Evolutionary conservation across 768 basidiomycete species (phyloP), one percentile per base, ranked within the genome.

Genomic region (Termitomyces bulborhizus): DNA sequence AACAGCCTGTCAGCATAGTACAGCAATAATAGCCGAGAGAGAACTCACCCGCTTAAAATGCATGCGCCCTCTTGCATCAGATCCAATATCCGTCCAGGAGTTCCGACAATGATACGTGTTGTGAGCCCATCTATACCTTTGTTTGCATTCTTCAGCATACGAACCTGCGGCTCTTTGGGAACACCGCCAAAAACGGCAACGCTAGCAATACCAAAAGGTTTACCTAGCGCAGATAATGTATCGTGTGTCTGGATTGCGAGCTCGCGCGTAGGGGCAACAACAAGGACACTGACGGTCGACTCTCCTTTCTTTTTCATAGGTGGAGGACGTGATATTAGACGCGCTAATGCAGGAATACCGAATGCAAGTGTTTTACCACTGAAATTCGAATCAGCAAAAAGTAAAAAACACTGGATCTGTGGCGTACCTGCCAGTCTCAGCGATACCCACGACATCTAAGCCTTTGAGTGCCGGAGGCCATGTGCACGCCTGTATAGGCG

Each of bases 331-430:
- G 76, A 70, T 53, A 86, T 73, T 37, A 96, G 76, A 43, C 79
- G 81, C 8, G 84, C 75, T 41, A 96, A 76, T 2, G 92, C 94
- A 11, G 97, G 97, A 41, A 98, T 83, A 40, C 93, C 95, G 65
- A 99, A 99, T 1, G 93, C 91, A 15, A 98, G 80, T 0, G 97
- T 99, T 74, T 99, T 99, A 13, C 97, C 97, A 65, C 91, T 92
- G 46, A 36, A 21, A n/a, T 62, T 53, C 57, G 52, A 51, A 51
- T 58, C 50, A 51, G 48, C 39, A 51, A 27, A 46, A 53, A 21
- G 37, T 41, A 51, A 29, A 24, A 26, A 21, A 21, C 21, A 1
- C 18, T 50, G n/a, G 27, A 31, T n/a, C 11, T 18, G n/a, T n/a
- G 4, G 56, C 73, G 36, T 58, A 83, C 86, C 85, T 90, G 62